Evolutionary conservation across 139 green algal genomes (phyloP), one percentile per base, ranked within the genome.

Genomic region (Volvox africanus): DNA sequence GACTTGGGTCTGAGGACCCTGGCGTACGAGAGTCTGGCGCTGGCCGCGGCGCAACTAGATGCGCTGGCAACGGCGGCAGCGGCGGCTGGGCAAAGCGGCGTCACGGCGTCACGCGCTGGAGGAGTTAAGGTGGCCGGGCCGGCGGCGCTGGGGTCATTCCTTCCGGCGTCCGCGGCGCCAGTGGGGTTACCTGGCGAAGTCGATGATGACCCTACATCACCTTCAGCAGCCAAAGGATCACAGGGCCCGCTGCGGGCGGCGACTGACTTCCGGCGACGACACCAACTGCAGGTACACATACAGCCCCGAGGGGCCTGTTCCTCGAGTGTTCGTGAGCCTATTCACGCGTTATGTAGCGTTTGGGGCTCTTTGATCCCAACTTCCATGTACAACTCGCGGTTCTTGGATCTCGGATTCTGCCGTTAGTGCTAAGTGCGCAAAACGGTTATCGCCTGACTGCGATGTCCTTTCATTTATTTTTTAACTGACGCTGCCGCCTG

Each of bases 1-100:
- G 94, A 97, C 62, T 30, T 36, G 1, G 88, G 32, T 0, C 22
- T 95, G 18, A 75, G 95, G 76, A 62, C 75, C 3, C 55, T 77
- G 73, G 30, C 86, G 30, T 90, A 90, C 75, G 73, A 90, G 30
- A 73, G 12, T 17, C 22, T 90, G 73, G 75, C 73, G 55, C 26
- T 35, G 86, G 86, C 86, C 71, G 21, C 75, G 75, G 55, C 86
- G 32, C 86, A 90, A 61, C 20, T 90, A 30, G 86, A 90, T 14
- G 22, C 9, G 1, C 55, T 84, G 11, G 86, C 86, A 61, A 33
- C 86, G 19, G 69, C 85, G n/a, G 71, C 71, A 19, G 67, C 62
- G 35, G 82, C 82, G 21, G 26, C 82, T 35, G 33, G 24, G 20
- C 50, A 35, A n/a, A 13, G 32, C 62, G 65, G 62, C 16, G 80